Conservation (phyloP, 2,329 filamentous ascomycete genomes). For the Alternaria sp. region DNA sequence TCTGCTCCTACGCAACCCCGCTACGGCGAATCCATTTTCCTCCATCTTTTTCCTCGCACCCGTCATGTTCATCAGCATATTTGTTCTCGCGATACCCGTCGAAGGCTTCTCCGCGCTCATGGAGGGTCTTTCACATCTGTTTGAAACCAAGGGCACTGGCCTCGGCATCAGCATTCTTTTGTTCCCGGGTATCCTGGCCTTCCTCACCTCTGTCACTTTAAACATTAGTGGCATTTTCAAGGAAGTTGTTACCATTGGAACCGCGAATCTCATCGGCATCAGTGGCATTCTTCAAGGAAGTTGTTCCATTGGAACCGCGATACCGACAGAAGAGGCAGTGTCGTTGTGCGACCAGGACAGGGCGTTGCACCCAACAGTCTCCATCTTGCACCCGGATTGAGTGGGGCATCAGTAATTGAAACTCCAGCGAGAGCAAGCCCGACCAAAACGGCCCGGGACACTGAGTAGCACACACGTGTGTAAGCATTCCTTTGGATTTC, state of each 20-base stretch:
- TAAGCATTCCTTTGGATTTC: conserved; percentile 3
- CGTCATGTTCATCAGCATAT: conserved; percentile 88
- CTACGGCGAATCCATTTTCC: conserved; percentile 94
- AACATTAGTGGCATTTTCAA: conserved; percentile 99
- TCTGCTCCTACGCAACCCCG: conserved; percentile 88
- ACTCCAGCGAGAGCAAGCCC: conserved; percentile 50
- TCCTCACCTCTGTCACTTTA: conserved; percentile 93
- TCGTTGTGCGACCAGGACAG: conserved; percentile 31
- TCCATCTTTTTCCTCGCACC: conserved; percentile 98
- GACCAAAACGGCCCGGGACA: conserved; percentile 57
- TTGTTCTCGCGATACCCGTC: conserved; percentile 82
- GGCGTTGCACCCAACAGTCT: conserved; percentile 50
- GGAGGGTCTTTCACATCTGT: conserved; percentile 70
- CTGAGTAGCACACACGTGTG: conserved; percentile 45
- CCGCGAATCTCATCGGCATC: conserved; percentile 83
- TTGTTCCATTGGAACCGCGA: conserved; percentile 89
- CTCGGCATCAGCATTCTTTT: conserved; percentile 77
- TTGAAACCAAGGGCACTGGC: conserved; percentile 71
- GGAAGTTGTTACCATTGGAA: conserved; percentile 94
- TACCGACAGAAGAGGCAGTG: conserved; percentile 51
- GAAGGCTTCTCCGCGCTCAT: conserved; percentile 78
- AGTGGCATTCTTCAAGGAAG: conserved; percentile 99
- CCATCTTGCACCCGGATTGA: conserved; percentile 45
- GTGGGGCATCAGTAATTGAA: conserved; percentile 29
- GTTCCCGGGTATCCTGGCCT: conserved; percentile 90